Evolutionary conservation across 2,329 filamentous ascomycete genomes (phyloP).

Genomic region (Ramularia collo-cygni): DNA sequence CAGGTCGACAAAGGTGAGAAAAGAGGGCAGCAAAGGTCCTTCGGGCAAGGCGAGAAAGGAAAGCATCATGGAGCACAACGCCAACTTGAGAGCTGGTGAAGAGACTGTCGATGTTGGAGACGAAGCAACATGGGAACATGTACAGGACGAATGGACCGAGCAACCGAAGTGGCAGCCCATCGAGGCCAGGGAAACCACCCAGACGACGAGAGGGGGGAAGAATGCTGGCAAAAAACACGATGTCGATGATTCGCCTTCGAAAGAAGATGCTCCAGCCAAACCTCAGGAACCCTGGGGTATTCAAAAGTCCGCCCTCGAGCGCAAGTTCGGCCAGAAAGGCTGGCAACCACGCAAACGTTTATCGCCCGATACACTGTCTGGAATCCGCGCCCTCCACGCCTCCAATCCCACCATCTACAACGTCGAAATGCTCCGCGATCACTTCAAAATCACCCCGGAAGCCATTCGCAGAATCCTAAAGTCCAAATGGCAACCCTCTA

Average conservation of each 20-base stretch:
- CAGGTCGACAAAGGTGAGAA: slow-evolving; percentile 1
- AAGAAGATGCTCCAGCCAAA: neutral
- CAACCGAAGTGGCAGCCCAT: too few species aligned
- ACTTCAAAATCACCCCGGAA: slow-evolving; percentile 83
- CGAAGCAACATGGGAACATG: too few species aligned
- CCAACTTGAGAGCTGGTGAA: too few species aligned
- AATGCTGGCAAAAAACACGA: neutral
- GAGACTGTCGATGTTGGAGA: too few species aligned
- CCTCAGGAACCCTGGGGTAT: slow-evolving; percentile 56
- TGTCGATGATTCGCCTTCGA: neutral
- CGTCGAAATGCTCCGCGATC: slow-evolving; percentile 62
- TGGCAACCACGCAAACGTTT: slow-evolving; percentile 82
- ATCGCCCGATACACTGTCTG: slow-evolving; percentile 86
- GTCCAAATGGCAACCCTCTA: slow-evolving; percentile 62
- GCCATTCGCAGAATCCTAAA: slow-evolving; percentile 80
- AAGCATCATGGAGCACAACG: too few species aligned
- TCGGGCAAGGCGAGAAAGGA: too few species aligned
- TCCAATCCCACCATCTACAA: slow-evolving; percentile 73
- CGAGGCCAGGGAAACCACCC: too few species aligned
- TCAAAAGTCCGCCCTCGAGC: slow-evolving; percentile 66
- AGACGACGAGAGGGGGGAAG: neutral
- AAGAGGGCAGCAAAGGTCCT: neutral
- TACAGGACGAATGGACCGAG: too few species aligned
- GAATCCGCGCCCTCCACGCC: slow-evolving; percentile 73
- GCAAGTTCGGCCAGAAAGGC: slow-evolving; percentile 68